These are phyloP conservation scores for Alternaria novae-zelandiae DNA, from an alignment of 2,329 filamentous ascomycete species.

Conservation along the genomic window DNA sequence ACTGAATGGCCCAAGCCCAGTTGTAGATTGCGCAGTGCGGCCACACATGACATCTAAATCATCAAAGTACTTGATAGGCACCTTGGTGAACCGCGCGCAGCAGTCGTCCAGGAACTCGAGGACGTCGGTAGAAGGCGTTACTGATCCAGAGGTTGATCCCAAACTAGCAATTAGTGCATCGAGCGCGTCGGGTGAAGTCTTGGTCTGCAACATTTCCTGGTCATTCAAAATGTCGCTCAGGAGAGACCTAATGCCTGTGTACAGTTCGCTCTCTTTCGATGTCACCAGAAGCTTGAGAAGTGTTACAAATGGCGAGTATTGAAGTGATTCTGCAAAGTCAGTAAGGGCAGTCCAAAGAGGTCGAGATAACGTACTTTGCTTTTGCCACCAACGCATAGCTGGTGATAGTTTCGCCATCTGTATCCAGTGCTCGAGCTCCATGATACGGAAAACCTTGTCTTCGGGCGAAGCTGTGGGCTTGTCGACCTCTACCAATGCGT, in stretches of 20 bases:
- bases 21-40: conserved; percentile 17
- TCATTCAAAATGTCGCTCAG: conserved; percentile 68
- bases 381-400: conserved; percentile 90
- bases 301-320: conserved; percentile 73
- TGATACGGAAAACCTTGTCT: conserved; percentile 64
- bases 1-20: conserved; percentile 55
- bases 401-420: conserved; percentile 80
- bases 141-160: conserved; percentile 48
- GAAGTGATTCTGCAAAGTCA: conserved; percentile 59
- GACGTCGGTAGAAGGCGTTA: conserved; percentile 48
- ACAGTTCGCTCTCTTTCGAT: conserved; percentile 56
- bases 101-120: conserved; percentile 85
- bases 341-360: background rate
- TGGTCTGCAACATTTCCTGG: conserved; percentile 67
- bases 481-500: conserved; percentile 69
- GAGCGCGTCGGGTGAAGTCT: conserved; percentile 47
- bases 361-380: conserved; percentile 55
- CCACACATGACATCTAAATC: conserved; percentile 62
- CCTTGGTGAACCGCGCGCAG: conserved; percentile 73
- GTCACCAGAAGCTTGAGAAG: conserved; percentile 67
- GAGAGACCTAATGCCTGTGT: conserved; percentile 61
- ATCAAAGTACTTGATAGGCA: conserved; percentile 84
- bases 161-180: conserved; percentile 57
- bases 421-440: conserved; percentile 83
- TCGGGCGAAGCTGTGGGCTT: conserved; percentile 46